Evolutionary conservation across 2,329 filamentous ascomycete species (phyloP).

Genomic region (Decorospora gaudefroyi): DNA sequence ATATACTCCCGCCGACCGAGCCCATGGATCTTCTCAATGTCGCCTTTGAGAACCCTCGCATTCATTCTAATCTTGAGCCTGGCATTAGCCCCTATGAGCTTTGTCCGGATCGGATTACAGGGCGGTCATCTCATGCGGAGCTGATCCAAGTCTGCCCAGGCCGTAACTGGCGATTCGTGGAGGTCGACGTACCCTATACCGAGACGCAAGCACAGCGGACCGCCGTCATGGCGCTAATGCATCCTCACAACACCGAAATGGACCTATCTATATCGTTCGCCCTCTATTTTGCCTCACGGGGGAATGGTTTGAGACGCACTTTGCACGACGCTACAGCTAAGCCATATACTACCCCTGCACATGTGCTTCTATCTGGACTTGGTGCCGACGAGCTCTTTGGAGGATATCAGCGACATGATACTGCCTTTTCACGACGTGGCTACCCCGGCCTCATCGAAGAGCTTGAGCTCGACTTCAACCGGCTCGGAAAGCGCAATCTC

Average conservation of each 20-base stretch:
- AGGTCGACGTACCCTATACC: slow-evolving; percentile 79
- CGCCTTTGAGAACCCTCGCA: slow-evolving; percentile 90
- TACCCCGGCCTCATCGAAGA: slow-evolving; percentile 77
- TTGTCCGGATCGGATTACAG: slow-evolving; percentile 90
- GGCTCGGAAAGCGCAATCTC: slow-evolving; percentile 90
- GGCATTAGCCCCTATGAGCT: slow-evolving; percentile 67
- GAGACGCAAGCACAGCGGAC: slow-evolving; percentile 72
- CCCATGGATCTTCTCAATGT: slow-evolving; percentile 90
- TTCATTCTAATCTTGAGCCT: slow-evolving; percentile 49
- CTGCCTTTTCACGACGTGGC: slow-evolving; percentile 71
- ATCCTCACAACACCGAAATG: slow-evolving; percentile 98
- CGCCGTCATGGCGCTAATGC: slow-evolving; percentile 75
- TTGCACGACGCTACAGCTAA: slow-evolving; percentile 32
- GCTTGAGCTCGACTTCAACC: slow-evolving; percentile 79
- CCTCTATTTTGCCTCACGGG: slow-evolving; percentile 91
- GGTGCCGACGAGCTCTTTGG: slow-evolving; percentile 97
- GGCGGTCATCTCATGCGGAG: slow-evolving; percentile 77
- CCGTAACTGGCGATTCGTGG: slow-evolving; percentile 81
- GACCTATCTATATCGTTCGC: slow-evolving; percentile 92
- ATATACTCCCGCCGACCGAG: slow-evolving; percentile 70
- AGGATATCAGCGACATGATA: slow-evolving; percentile 83
- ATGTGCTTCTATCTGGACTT: slow-evolving; percentile 86
- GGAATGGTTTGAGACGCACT: slow-evolving; percentile 57
- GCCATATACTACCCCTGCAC: slow-evolving; percentile 69
- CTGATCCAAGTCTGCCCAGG: slow-evolving; percentile 69